Percentiles rank a stretch among this genome's conserved stretches.
These are phyloP conservation scores for Daedaleopsis nitida DNA, from an alignment of 768 basidiomycete genomes.

Conservation along the genomic window DNA sequence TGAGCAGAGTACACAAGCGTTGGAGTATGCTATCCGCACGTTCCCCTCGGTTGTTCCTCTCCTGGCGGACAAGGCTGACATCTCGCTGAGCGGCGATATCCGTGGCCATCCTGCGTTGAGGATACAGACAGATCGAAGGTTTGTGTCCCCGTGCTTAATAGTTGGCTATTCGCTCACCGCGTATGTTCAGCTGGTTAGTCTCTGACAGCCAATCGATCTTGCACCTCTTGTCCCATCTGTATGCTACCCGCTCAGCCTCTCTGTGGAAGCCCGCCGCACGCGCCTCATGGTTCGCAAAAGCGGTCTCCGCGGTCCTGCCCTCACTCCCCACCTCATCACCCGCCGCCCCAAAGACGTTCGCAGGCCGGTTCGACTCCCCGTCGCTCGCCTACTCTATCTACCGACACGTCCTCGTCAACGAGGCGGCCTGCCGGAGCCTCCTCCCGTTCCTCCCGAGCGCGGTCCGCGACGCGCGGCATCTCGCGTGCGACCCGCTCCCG, in stretches of 20 bases:
- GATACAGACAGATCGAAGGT: slow-evolving; percentile 71
- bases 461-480: slow-evolving; percentile 52
- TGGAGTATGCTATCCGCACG: slow-evolving; percentile 70
- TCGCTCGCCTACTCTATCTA: slow-evolving; percentile 57
- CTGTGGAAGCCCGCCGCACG: slow-evolving; percentile 80
- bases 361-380: slow-evolving; percentile 41
- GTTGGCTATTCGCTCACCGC: neutral
- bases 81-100: slow-evolving; percentile 57
- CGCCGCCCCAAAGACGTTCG: slow-evolving; percentile 36
- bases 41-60: slow-evolving; percentile 85
- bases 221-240: slow-evolving; percentile 86
- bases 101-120: slow-evolving; percentile 64
- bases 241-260: slow-evolving; percentile 72
- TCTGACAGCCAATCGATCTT: slow-evolving; percentile 48
- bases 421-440: slow-evolving; percentile 53
- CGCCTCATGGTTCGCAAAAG: slow-evolving; percentile 69
- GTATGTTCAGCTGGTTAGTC: slow-evolving; percentile 14
- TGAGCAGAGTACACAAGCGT: slow-evolving; percentile 61
- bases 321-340: slow-evolving; percentile 34
- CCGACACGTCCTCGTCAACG: slow-evolving; percentile 79
- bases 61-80: slow-evolving; percentile 84
- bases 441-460: slow-evolving; percentile 71
- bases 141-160: slow-evolving; percentile 23
- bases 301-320: slow-evolving; percentile 46
- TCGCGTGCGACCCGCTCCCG: slow-evolving; percentile 88